phyloP scores from a whole-genome alignment of 805 yeast species.

The Groenewaldozyma salmanticensis region DNA sequence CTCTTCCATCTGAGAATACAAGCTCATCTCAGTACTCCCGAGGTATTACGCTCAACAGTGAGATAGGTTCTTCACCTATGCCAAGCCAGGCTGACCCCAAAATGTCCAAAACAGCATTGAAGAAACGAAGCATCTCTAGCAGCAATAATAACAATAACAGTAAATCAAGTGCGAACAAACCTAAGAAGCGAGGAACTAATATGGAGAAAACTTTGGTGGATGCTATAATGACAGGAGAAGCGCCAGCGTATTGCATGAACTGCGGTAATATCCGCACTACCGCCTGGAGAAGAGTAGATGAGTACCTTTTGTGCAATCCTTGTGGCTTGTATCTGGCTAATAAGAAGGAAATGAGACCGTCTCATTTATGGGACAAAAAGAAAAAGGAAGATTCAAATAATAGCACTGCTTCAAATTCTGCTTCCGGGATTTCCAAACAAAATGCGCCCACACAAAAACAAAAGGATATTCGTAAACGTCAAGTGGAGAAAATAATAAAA shows the following conservation, averaged over 20 bases:
- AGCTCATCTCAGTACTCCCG: no score
- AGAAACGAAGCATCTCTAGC: no score
- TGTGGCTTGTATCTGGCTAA: constrained; percentile 20
- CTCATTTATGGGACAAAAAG: constrained; percentile 14
- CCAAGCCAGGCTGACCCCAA: no score
- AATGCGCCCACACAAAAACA: no score
- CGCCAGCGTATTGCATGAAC: constrained; percentile 23
- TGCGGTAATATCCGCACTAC: constrained; percentile 24
- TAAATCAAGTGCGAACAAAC: background rate
- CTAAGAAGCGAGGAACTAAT: constrained; percentile 1
- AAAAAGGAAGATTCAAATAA: background rate
- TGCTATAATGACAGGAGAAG: constrained; percentile 17
- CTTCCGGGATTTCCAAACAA: no score
- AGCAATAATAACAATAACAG: no score
- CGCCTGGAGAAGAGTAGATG: constrained; percentile 22
- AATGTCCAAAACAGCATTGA: no score
- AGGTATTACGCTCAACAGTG: no score
- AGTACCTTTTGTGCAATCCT: constrained; percentile 18
- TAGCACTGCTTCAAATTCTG: background rate
- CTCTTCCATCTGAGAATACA: no score
- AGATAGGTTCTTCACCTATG: no score
- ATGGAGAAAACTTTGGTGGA: constrained; percentile 7
- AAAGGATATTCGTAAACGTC: no score
- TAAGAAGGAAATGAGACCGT: constrained; percentile 19
- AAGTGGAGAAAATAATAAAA: background rate